Conservation (phyloP, 805 yeast species). For the Spathaspora hagerdaliae region DNA sequence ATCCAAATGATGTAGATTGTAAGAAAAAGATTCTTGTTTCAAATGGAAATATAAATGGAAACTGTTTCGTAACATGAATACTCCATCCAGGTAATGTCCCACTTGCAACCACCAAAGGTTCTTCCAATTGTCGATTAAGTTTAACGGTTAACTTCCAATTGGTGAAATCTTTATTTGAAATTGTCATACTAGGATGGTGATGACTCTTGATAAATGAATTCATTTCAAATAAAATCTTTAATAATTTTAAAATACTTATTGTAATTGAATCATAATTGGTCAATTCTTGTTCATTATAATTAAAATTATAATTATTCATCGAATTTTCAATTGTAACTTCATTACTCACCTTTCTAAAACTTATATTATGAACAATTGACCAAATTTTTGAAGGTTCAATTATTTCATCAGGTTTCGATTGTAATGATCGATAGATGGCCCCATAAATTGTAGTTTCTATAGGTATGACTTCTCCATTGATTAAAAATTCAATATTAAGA, state of each 20-base stretch:
- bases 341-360: constrained; percentile 6
- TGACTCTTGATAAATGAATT: constrained; percentile 20
- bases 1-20: constrained; percentile 88
- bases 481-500: constrained; percentile 47
- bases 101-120: constrained; percentile 82
- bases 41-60: constrained; percentile 80
- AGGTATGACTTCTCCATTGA: constrained; percentile 57
- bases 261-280: constrained; percentile 26
- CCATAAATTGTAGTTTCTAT: constrained; percentile 73
- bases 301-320: constrained; percentile 7
- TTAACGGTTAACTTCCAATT: constrained; percentile 85
- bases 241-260: constrained; percentile 40
- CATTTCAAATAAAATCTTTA: constrained; percentile 45
- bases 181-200: neutral
- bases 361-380: constrained; percentile 44
- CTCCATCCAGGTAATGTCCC: constrained; percentile 87
- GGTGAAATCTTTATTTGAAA: constrained; percentile 38
- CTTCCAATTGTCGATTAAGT: constrained; percentile 81
- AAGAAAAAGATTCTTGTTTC: constrained; percentile 74
- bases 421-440: constrained; percentile 54
- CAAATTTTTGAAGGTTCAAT: constrained; percentile 53
- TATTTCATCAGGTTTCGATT: constrained; percentile 30
- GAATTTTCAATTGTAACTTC: constrained; percentile 9
- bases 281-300: constrained; percentile 13
- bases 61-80: constrained; percentile 63